Evolutionary conservation across 2,329 filamentous ascomycete genomes (phyloP).

Genomic region (Epichloe hybrida): DNA sequence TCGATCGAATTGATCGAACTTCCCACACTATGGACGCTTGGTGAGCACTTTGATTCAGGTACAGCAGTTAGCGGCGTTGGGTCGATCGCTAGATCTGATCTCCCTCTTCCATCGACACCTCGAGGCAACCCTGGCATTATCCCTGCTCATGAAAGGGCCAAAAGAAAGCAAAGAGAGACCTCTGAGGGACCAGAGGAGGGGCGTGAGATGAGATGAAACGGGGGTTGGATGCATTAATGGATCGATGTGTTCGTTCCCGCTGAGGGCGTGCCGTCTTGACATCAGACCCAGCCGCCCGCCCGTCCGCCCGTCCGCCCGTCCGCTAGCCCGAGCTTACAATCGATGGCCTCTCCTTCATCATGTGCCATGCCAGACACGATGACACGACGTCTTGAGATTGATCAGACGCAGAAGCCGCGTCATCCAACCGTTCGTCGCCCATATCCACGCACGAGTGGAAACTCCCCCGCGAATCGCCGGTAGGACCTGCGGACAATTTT

Average conservation of each 20-base stretch:
- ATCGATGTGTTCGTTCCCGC: background rate
- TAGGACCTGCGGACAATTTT: too few species aligned
- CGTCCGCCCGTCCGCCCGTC: too few species aligned
- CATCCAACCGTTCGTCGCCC: background rate
- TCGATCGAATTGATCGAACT: background rate
- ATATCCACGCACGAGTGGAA: background rate
- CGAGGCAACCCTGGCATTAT: background rate
- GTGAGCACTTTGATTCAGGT: too few species aligned
- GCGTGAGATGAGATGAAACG: background rate
- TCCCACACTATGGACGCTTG: too few species aligned
- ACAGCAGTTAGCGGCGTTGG: background rate
- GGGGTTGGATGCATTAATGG: too few species aligned
- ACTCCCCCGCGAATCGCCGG: too few species aligned
- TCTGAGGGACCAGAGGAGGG: background rate
- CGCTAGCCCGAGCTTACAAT: background rate
- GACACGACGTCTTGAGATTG: background rate
- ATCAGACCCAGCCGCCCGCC: background rate
- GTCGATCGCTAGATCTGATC: slow-evolving; percentile 10
- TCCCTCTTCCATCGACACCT: slow-evolving; percentile 3
- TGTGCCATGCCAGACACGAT: background rate
- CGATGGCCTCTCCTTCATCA: background rate
- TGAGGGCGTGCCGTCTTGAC: background rate
- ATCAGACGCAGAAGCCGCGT: background rate
- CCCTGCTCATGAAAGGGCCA: background rate
- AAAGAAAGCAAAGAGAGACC: background rate